A percentile compares a stretch with the other conserved stretches of the same genome.
These are phyloP conservation scores for Pseudogymnoascus sp. DNA, from an alignment of 2,329 filamentous ascomycete species.

Conservation along the genomic window DNA sequence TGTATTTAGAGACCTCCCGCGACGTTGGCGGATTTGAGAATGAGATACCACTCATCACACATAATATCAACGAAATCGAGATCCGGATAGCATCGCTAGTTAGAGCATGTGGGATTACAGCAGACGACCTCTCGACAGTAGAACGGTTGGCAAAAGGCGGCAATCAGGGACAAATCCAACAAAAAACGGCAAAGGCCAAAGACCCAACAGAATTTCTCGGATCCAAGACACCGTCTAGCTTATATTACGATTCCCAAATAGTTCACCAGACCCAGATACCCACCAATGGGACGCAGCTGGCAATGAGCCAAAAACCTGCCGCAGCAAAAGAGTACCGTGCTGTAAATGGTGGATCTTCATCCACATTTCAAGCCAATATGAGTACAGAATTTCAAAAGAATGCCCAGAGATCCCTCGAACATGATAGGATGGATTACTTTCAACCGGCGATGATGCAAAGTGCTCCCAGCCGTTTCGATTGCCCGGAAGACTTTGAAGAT, in stretches of 20 bases:
- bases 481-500: slow-evolving; percentile 22
- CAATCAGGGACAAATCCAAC: not conserved
- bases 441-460: not conserved
- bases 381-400: not conserved
- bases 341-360: not conserved
- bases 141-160: not conserved
- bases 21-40: not conserved
- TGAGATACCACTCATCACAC: slow-evolving; percentile 2
- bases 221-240: slow-evolving; percentile 17
- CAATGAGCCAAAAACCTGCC: not conserved
- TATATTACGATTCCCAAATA: slow-evolving; percentile 23
- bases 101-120: not conserved
- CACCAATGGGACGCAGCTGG: not conserved
- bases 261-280: slow-evolving; percentile 27
- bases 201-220: not conserved
- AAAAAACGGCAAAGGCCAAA: not conserved
- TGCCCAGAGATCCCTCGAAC: not conserved
- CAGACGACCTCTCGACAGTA: not conserved
- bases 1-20: not conserved
- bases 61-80: not conserved
- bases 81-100: not conserved
- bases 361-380: not conserved
- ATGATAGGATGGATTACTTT: not conserved
- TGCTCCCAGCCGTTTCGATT: slow-evolving; percentile 7
- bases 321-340: not conserved